Evolutionary conservation across 805 yeast genomes (phyloP).

Genomic region (Novakomyces olei): DNA sequence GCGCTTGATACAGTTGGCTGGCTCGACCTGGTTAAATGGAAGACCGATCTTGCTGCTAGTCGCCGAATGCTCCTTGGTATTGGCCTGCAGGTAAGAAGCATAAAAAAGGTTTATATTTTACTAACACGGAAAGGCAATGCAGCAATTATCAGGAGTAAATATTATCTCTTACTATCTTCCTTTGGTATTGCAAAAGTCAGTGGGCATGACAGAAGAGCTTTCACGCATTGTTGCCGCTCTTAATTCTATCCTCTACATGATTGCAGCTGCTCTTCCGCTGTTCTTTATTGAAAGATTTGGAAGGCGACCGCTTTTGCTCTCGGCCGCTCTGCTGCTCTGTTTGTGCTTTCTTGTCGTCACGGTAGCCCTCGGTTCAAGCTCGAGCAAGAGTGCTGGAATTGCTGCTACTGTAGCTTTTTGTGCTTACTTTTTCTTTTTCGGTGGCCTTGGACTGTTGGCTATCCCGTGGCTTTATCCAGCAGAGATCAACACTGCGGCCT

Average conservation of each 20-base stretch:
- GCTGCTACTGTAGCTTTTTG: slow-evolving; percentile 25
- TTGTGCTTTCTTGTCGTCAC: background rate
- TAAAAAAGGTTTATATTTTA: too few species aligned
- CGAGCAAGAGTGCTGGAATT: background rate
- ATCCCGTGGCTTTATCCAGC: slow-evolving; percentile 46
- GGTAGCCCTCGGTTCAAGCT: background rate
- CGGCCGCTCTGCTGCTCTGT: background rate
- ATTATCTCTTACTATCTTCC: slow-evolving; percentile 12
- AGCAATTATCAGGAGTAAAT: too few species aligned
- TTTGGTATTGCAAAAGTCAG: slow-evolving; percentile 6
- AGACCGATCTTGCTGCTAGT: too few species aligned
- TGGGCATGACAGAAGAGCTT: too few species aligned
- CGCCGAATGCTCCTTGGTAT: too few species aligned
- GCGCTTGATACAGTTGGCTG: too few species aligned
- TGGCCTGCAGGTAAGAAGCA: too few species aligned
- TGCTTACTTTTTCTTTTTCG: slow-evolving; percentile 35
- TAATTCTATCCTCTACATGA: too few species aligned
- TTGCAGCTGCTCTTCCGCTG: background rate
- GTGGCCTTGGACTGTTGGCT: slow-evolving; percentile 33
- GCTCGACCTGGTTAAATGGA: too few species aligned
- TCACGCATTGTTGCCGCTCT: too few species aligned
- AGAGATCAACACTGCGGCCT: slow-evolving; percentile 40
- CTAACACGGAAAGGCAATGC: too few species aligned
- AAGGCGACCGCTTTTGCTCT: background rate
- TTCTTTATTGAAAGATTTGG: background rate